These are phyloP conservation scores for Aspergillus persii DNA, from an alignment of 2,329 filamentous ascomycete genomes.

Conservation along the genomic window DNA sequence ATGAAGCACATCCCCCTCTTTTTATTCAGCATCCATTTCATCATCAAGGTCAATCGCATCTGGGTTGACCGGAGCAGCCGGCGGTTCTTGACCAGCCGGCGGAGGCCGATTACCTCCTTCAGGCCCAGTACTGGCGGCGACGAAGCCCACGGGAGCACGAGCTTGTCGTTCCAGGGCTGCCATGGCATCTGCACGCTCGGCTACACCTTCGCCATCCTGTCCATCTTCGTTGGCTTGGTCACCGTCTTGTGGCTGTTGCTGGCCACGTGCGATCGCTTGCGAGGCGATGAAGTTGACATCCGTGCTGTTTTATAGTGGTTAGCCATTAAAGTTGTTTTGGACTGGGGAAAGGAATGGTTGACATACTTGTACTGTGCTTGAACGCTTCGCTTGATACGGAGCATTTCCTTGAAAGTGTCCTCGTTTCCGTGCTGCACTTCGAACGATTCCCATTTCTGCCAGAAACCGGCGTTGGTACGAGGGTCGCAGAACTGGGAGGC, in stretches of 20 bases:
- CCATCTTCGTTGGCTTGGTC: conserved; percentile 30
- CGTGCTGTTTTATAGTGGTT: conserved; percentile 54
- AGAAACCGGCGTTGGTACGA: conserved; percentile 83
- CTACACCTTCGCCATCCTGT: conserved; percentile 43
- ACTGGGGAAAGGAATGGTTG: background rate
- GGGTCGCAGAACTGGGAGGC: conserved; percentile 97
- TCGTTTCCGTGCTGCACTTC: conserved; percentile 98
- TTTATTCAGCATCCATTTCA: conserved; percentile 40
- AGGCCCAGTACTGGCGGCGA: conserved; percentile 75
- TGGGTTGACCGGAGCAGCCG: conserved; percentile 63
- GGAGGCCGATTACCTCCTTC: conserved; percentile 58
- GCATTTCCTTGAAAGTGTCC: conserved; percentile 99
- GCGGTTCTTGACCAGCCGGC: conserved; percentile 29
- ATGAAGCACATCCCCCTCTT: no score
- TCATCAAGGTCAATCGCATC: conserved; percentile 84
- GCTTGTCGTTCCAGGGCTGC: conserved; percentile 82
- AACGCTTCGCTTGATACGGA: conserved; percentile 94
- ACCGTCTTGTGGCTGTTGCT: conserved; percentile 52
- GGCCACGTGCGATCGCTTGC: conserved; percentile 81
- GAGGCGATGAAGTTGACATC: conserved; percentile 98
- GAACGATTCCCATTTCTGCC: conserved; percentile 95
- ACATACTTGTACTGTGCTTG: conserved; percentile 90
- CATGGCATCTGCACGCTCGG: conserved; percentile 73
- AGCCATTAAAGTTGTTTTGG: conserved; percentile 23
- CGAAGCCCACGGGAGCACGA: conserved; percentile 85